Conservation (phyloP, 495 filamentous ascomycete genomes). For the Mytilinidion resinicola region DNA sequence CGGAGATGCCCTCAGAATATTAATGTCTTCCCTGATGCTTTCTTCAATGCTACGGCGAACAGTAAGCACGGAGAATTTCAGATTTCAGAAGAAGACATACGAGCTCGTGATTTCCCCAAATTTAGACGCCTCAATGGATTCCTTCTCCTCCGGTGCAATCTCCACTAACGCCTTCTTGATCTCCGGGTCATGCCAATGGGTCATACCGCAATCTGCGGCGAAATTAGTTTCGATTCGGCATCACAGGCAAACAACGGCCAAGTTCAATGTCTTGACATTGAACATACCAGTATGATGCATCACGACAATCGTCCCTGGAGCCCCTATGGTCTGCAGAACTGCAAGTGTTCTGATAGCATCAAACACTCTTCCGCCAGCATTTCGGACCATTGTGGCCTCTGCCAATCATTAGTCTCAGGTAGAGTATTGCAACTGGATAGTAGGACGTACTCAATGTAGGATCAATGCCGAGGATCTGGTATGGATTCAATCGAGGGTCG, state of each 20-base stretch:
- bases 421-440: background rate
- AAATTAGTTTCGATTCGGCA: background rate
- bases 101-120: conserved; percentile 32
- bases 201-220: conserved; percentile 28
- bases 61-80: background rate
- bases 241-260: background rate
- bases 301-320: conserved; percentile 27
- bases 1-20: conserved; percentile 26
- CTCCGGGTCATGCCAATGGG: conserved; percentile 26
- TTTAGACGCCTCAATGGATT: conserved; percentile 18
- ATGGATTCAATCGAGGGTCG: conserved; percentile 33
- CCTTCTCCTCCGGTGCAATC: conserved; percentile 26
- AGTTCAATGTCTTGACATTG: background rate
- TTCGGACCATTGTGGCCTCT: conserved; percentile 32
- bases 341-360: conserved; percentile 30
- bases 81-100: background rate
- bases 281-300: conserved; percentile 23
- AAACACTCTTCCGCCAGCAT: conserved; percentile 32
- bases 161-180: conserved; percentile 25
- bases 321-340: conserved; percentile 30
- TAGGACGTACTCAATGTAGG: conserved; percentile 8
- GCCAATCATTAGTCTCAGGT: background rate
- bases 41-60: conserved; percentile 25
- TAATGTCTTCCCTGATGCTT: conserved; percentile 32
- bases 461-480: conserved; percentile 33